Base-by-base conservation (phyloP, 805 yeast genomes). In the Babjeviella inositovora region DNA sequence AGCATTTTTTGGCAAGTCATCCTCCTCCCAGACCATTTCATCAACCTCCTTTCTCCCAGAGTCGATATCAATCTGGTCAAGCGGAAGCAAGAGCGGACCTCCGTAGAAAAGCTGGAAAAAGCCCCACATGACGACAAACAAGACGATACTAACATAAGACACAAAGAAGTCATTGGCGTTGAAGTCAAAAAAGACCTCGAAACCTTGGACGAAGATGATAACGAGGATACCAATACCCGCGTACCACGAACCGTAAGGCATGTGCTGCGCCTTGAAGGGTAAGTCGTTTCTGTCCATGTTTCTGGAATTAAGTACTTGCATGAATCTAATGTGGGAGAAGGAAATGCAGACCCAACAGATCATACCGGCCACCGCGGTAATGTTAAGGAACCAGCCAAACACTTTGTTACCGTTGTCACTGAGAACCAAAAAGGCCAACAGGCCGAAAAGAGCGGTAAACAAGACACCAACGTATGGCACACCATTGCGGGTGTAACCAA, bases 391-490 rank as follows among this genome's bases (percentile, higher is more conserved):
- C 61, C 60, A 55, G 33, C 41, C 33, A 35, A 53, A 55, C 14
- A 51, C 61, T 7, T 41, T 33, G 21, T 31, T 33, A 24, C 58
- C 58, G 14, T 41, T 29, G 14, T 28, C 26, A 10, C 54, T 44
- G 15, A 38, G 31, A 6, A 47, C 53, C 34, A 55, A 34, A 42
- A 39, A 55, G 9, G 50, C 60, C 29, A 54, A 43, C 5, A 67
- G 51, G 22, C 85, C 87, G 38, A 74, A 66, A 3, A 54, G 35
- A 2, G 80, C 52, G 5, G 82, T 70, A 40, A 56, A 43, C 2
- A 62, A 25, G 12, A 73, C 82, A 8, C 75, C 55, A 18, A 55
- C 37, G 33, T 52, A 61, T 20, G 84, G 84, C 22, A 71, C 75
- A 45, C 84, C 84, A 11, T 43, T 37, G 31, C 47, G 56, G 21